These are phyloP conservation scores for Xylariomycetidae sp. DNA, from an alignment of 2,329 filamentous ascomycete genomes.

Conservation along the genomic window DNA sequence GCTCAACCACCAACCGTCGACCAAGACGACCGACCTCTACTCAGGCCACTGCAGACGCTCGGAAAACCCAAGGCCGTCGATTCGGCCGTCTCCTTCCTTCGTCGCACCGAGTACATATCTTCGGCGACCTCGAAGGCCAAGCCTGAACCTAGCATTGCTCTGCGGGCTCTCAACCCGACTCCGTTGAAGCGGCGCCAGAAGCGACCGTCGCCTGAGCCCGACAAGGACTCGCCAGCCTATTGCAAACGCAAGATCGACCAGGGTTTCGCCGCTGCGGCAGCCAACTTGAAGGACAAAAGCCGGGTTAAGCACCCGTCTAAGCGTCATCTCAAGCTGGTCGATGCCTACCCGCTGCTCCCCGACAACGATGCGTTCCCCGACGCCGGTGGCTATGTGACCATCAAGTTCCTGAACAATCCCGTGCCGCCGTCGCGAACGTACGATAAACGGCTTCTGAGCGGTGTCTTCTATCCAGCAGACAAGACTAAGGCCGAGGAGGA, in stretches of 20 bases:
- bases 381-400: constrained; percentile 61
- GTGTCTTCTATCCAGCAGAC: constrained; percentile 56
- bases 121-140: constrained; percentile 44
- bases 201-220: constrained; percentile 50
- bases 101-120: constrained; percentile 92
- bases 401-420: constrained; percentile 64
- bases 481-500: constrained; percentile 48
- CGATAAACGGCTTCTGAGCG: constrained; percentile 55
- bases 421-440: constrained; percentile 47
- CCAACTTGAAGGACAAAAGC: constrained; percentile 47
- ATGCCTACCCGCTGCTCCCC: constrained; percentile 56
- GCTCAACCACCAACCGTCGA: constrained; percentile 66
- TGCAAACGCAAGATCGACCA: constrained; percentile 64
- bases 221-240: constrained; percentile 56
- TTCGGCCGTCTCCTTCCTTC: constrained; percentile 83
- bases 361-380: constrained; percentile 67
- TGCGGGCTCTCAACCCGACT: constrained; percentile 42
- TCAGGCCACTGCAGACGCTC: constrained; percentile 76
- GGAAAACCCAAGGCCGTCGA: constrained; percentile 76
- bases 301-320: constrained; percentile 54
- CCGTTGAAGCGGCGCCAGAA: constrained; percentile 36
- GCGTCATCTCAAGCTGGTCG: constrained; percentile 50
- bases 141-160: constrained; percentile 46
- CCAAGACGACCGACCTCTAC: constrained; percentile 75
- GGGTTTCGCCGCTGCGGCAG: constrained; percentile 50